Base-by-base conservation (phyloP, 169 alveolate genomes). In the Plasmodium inui region DNA sequence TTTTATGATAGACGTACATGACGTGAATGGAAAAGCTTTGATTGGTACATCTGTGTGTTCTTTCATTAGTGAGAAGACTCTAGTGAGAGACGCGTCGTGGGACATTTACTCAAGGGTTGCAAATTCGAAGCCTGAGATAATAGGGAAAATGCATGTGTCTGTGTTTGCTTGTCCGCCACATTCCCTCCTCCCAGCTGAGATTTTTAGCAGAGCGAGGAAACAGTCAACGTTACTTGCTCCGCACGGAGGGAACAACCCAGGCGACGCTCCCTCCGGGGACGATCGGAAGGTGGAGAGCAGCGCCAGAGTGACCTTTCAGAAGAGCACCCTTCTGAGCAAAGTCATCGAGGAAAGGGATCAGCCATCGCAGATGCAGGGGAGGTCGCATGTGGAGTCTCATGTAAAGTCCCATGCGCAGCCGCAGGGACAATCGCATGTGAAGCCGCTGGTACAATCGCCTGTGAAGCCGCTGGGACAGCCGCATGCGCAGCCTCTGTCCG, bases 101-200 rank as follows among this genome's bases (percentile, higher is more conserved):
- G 93, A 89, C 67, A 92, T 96, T 30, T 73, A 92, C 44, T 96
- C 96, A 57, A 89, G 89, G 80, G 74, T 90, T 9, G 70, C 89
- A 55, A 96, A 96, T 19, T 26, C 46, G 4, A 74, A 92, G 79
- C 91, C 94, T 12, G 83, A 89, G 22, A 32, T 89, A 34, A 86
- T 96, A 34, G 98, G 98, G 1, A 96, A 94, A 83, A 74, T 95
- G 26, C 92, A 95, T 53, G 97, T 97, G 50, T 86, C 97, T 19
- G 97, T 97, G 2, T 39, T 71, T 53, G 96, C 97, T 37, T 83
- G 70, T 12, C 98, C 98, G 50, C 83, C 61, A 22, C 89, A 93
- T 34, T 82, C 98, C 0, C 95, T 93, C 92, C 95, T 97, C n/a
- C 98, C 98, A 14, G 98, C 98, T 1, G 97, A 95, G n/a, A 78